Evolutionary conservation across 148 eudicot species (phyloP).

Genomic region (Oxyria digyna): DNA sequence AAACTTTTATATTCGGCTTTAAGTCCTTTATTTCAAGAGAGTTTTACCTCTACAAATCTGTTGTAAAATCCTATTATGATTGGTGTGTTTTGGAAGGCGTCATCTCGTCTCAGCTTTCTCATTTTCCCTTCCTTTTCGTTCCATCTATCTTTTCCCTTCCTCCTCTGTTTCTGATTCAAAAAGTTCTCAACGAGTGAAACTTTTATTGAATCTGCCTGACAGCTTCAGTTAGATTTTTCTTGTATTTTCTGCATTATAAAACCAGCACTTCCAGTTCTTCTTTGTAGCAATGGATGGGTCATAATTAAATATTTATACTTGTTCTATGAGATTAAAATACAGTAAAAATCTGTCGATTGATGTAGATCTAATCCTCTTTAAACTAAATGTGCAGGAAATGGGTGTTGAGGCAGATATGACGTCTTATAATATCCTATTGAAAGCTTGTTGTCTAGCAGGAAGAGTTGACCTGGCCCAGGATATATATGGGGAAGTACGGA

Average conservation of each 20-base stretch:
- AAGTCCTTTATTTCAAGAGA: background rate
- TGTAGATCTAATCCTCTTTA: background rate
- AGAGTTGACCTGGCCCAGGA: conserved; percentile 89
- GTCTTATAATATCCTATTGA: conserved; percentile 80
- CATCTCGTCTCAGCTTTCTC: background rate
- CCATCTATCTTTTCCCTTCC: background rate
- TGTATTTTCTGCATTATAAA: background rate
- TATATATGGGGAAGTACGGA: conserved; percentile 48
- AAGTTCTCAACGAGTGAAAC: background rate
- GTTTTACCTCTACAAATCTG: background rate
- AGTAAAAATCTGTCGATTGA: too few relatives aligned
- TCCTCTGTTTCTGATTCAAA: background rate
- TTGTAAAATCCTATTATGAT: background rate
- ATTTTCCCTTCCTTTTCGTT: background rate
- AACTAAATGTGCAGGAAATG: conserved; percentile 32
- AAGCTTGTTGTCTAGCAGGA: conserved; percentile 76
- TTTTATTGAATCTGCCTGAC: background rate
- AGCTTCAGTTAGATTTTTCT: background rate
- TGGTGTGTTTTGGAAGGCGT: background rate
- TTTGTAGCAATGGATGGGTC: background rate
- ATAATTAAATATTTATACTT: background rate
- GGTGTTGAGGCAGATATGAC: conserved; percentile 72
- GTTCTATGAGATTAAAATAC: background rate
- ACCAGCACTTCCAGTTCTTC: background rate
- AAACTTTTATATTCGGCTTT: background rate